These are phyloP conservation scores for Suillus placidus DNA, from an alignment of 768 basidiomycete genomes.

Conservation along the genomic window DNA sequence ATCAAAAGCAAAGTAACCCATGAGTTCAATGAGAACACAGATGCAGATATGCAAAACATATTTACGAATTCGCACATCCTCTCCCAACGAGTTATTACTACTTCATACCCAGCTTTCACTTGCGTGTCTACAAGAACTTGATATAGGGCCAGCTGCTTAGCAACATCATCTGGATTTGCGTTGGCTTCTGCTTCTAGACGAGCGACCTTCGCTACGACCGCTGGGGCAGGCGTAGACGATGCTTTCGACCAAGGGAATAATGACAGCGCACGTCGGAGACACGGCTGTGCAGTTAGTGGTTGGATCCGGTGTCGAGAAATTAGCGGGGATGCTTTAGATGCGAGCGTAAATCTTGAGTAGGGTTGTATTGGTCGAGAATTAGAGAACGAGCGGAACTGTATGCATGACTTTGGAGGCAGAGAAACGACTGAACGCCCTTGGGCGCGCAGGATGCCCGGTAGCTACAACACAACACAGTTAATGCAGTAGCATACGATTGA, in stretches of 20 bases:
- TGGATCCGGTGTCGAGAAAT: slow-evolving; percentile 41
- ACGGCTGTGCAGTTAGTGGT: slow-evolving; percentile 37
- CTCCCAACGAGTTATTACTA: slow-evolving; percentile 81
- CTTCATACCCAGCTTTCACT: slow-evolving; percentile 67
- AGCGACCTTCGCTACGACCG: slow-evolving; percentile 70
- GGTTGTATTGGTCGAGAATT: slow-evolving; percentile 19
- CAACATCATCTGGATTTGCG: slow-evolving; percentile 65
- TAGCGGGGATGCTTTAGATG: slow-evolving; percentile 12
- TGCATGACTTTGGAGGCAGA: slow-evolving; percentile 13
- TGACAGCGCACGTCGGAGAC: slow-evolving; percentile 27
- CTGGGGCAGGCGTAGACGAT: slow-evolving; percentile 55
- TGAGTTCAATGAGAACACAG: slow-evolving; percentile 13
- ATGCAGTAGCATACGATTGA: neutral
- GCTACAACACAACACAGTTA: slow-evolving; percentile 20
- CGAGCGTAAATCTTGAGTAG: slow-evolving; percentile 16
- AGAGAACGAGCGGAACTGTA: slow-evolving; percentile 21
- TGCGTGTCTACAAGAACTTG: slow-evolving; percentile 67
- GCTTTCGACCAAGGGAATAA: slow-evolving; percentile 43
- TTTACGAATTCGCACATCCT: slow-evolving; percentile 81
- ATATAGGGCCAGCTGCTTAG: slow-evolving; percentile 71
- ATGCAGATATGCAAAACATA: slow-evolving; percentile 19
- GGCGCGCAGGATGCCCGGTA: slow-evolving; percentile 41
- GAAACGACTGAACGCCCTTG: slow-evolving; percentile 19
- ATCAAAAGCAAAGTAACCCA: neutral
- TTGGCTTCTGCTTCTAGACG: slow-evolving; percentile 79